These are phyloP conservation scores for Dimocarpus longan DNA, from an alignment of 345 rosid species.

Conservation along the genomic window DNA sequence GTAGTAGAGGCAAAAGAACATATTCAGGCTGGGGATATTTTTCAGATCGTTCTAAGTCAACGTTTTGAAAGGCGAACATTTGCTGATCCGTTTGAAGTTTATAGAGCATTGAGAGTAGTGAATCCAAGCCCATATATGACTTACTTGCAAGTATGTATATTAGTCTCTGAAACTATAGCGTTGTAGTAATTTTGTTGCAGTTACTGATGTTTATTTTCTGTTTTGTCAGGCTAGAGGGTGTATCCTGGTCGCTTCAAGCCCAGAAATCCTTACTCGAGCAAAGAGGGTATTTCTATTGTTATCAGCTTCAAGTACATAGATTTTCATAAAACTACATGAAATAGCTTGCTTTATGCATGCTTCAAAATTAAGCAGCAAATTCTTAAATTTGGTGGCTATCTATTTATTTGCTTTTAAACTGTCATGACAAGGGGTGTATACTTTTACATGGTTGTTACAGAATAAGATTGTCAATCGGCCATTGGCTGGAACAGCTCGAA, in stretches of 20 bases:
- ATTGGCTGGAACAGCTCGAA: constrained; percentile 77
- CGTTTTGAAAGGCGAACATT: constrained; percentile 86
- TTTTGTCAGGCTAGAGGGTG: constrained; percentile 75
- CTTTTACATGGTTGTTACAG: constrained; percentile 37
- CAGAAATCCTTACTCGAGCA: constrained; percentile 85
- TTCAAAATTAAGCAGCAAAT: not conserved
- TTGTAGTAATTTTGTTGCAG: constrained; percentile 11
- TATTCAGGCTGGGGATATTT: constrained; percentile 86
- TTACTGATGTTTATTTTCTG: not conserved
- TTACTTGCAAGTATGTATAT: constrained; percentile 65
- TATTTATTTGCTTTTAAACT: constrained; percentile 1
- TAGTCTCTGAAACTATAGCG: not conserved
- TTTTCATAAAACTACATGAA: not conserved
- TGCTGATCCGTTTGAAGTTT: constrained; percentile 90
- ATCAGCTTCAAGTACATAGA: not conserved
- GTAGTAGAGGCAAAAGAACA: constrained; percentile 81
- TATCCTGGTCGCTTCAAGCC: constrained; percentile 90
- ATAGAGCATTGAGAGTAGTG: constrained; percentile 82
- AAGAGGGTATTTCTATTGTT: constrained; percentile 55
- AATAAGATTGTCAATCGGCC: constrained; percentile 83
- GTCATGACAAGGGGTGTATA: not conserved
- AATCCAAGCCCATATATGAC: constrained; percentile 97
- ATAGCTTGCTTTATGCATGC: not conserved
- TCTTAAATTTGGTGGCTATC: not conserved
- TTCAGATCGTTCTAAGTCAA: constrained; percentile 85